phyloP scores from a whole-genome alignment of 306 rosid species.

The Vicia faba region DNA sequence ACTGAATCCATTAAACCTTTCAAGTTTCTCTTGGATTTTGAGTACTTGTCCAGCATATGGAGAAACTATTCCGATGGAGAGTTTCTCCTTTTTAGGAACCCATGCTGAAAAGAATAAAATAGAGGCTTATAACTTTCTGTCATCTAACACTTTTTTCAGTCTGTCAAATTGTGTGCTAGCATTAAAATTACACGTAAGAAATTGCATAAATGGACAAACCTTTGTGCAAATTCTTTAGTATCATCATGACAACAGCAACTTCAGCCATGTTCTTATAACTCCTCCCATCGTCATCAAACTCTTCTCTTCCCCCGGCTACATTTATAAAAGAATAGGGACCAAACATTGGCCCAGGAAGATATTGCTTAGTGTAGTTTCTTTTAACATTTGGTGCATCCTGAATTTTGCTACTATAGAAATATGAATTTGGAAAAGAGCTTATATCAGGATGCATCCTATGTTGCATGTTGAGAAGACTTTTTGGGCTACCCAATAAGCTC shows the following conservation, averaged over 20 bases:
- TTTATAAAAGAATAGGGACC: conserved; percentile 72
- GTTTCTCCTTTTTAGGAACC: conserved; percentile 29
- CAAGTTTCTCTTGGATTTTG: conserved; percentile 48
- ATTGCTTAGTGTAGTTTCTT: conserved; percentile 39
- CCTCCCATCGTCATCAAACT: conserved; percentile 55
- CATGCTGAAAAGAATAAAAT: conserved; percentile 43
- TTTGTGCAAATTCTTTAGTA: conserved; percentile 49
- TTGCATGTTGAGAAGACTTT: conserved; percentile 59
- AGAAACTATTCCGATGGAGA: conserved; percentile 64
- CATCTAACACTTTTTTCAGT: too few relatives aligned
- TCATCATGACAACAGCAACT: conserved; percentile 50
- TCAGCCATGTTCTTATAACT: conserved; percentile 69
- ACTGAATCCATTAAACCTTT: conserved; percentile 43
- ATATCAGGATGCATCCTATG: conserved; percentile 79
- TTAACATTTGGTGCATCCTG: conserved; percentile 53
- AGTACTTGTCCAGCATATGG: conserved; percentile 74
- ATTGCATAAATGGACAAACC: conserved; percentile 37
- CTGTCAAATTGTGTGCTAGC: too few relatives aligned
- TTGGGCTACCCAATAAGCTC: conserved; percentile 39
- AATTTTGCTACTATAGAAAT: conserved; percentile 52
- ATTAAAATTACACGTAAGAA: neutral
- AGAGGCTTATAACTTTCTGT: too few relatives aligned
- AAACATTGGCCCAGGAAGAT: conserved; percentile 58
- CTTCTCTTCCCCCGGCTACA: conserved; percentile 61
- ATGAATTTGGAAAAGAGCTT: conserved; percentile 62